phyloP scores from a whole-genome alignment of 1,284 basidiomycete genomes.

The Agaricales sp. region DNA sequence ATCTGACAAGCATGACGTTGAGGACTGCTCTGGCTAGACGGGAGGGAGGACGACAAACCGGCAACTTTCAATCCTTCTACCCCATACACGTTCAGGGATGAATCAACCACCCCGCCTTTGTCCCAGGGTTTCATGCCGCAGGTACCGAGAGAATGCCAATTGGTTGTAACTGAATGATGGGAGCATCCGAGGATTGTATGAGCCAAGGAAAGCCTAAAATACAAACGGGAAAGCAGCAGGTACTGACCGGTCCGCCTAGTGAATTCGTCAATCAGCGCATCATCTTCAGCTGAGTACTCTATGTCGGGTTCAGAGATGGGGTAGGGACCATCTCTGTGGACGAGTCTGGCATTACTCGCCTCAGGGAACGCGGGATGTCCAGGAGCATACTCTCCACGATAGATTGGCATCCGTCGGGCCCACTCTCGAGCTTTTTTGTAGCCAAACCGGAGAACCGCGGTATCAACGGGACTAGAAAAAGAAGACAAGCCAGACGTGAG shows the following conservation, averaged over 20 bases:
- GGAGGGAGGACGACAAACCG: constrained; percentile 13
- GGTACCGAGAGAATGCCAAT: constrained; percentile 37
- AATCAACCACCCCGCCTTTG: constrained; percentile 34
- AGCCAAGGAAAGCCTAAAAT: too few species aligned
- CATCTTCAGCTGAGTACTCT: constrained; percentile 30
- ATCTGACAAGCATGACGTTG: constrained; percentile 16
- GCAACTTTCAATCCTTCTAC: constrained; percentile 33
- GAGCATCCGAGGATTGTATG: not conserved
- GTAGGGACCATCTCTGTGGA: constrained; percentile 15
- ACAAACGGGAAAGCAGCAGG: not conserved
- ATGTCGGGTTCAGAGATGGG: constrained; percentile 23
- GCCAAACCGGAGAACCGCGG: constrained; percentile 24
- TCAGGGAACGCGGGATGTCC: constrained; percentile 30
- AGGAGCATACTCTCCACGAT: constrained; percentile 28
- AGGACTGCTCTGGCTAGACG: not conserved
- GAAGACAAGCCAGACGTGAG: not conserved
- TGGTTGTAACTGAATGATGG: constrained; percentile 16
- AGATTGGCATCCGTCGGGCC: constrained; percentile 33
- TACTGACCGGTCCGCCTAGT: constrained; percentile 17
- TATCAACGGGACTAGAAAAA: constrained; percentile 22
- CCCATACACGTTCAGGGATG: constrained; percentile 36
- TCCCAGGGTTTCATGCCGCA: constrained; percentile 37
- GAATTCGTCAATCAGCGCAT: constrained; percentile 25
- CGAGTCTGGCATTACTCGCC: constrained; percentile 24
- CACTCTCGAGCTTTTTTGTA: constrained; percentile 37